Percentiles rank a stretch among this genome's conserved stretches.
phyloP scores from a whole-genome alignment of 768 basidiomycete genomes.

The Ramaria sp. region DNA sequence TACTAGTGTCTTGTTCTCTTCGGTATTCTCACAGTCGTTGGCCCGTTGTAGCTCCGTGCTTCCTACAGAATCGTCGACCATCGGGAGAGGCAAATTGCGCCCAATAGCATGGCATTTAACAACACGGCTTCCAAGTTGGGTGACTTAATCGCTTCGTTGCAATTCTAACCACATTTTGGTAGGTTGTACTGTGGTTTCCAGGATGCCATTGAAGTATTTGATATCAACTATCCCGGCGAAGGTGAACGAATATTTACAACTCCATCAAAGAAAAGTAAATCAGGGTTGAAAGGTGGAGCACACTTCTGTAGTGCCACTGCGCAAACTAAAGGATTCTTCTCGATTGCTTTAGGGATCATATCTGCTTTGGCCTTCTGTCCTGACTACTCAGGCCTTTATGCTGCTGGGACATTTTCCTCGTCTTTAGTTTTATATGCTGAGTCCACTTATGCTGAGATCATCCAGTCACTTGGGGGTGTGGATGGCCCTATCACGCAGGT shows the following conservation, averaged over 20 bases:
- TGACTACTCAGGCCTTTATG: conserved; percentile 52
- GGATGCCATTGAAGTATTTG: conserved; percentile 78
- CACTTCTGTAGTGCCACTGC: not conserved
- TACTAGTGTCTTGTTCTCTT: not conserved
- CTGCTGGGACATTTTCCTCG: conserved; percentile 61
- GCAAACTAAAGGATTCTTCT: conserved; percentile 6
- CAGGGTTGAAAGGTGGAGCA: conserved; percentile 71
- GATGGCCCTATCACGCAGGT: conserved; percentile 25
- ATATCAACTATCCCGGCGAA: conserved; percentile 60
- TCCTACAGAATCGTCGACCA: conserved; percentile 92
- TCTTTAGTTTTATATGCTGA: conserved; percentile 66
- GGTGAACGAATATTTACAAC: conserved; percentile 62
- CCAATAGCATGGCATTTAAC: conserved; percentile 77
- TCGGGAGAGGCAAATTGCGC: conserved; percentile 82
- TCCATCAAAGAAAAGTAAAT: conserved; percentile 64
- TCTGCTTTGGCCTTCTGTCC: conserved; percentile 74
- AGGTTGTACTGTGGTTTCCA: conserved; percentile 86
- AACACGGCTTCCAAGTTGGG: conserved; percentile 50
- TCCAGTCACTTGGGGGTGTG: conserved; percentile 55
- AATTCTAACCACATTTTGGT: not conserved
- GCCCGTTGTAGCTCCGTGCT: conserved; percentile 58
- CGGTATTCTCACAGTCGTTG: not conserved
- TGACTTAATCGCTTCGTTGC: too few relatives aligned
- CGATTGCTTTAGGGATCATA: conserved; percentile 56
- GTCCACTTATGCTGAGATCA: conserved; percentile 36